Evolutionary conservation across 768 basidiomycete genomes (phyloP), one percentile per base, ranked within the genome.

Genomic region (Xanthoconium purpureum): DNA sequence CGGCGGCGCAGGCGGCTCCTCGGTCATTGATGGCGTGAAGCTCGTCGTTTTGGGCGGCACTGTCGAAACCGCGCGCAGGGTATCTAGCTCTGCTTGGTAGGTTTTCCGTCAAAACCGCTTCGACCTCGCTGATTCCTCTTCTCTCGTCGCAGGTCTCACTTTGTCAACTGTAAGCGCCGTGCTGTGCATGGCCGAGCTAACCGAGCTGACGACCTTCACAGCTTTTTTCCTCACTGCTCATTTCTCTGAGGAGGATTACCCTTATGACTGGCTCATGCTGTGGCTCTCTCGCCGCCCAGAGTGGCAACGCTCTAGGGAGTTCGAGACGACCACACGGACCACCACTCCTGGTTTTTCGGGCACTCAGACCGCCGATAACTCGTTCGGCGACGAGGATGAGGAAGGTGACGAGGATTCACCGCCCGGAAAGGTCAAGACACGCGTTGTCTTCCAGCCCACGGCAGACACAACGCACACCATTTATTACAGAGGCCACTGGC

Each of bases 241-340:
- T 72, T 93, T 93, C 76, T 88, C 84, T 61, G 91, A 93, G 74
- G 91, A 93, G 71, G 91, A 93, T 67, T 89, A 89, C 60, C 91
- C 90, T 5, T 93, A 91, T 63, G 90, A 93, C 73, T 93, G 90
- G 90, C 80, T 93, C 50, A 92, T 92, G 88, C 80, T 91, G 33
- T 93, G 90, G 90, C 83, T 93, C 47, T 89, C 89, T 42, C 85
- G 89, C 50, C 81, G 88, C 76, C 80, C 90, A 40, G 90, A 92
- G 71, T 92, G 90, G 90, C 90, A 92, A 66, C 86, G 89, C 38
- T 91, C 90, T 9, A 83, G 91, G 54, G 91, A 93, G 72, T 91
- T 93, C 58, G 91, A 93, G 74, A 91, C 90, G 0, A 93, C 91
- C 17, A 92, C 90, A 13, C 83, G 90, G 37, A 80, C 85, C 0